Percentiles rank a stretch among this genome's conserved stretches.
Conservation (phyloP, 768 basidiomycete genomes). For the Neoboletus magnificus region DNA sequence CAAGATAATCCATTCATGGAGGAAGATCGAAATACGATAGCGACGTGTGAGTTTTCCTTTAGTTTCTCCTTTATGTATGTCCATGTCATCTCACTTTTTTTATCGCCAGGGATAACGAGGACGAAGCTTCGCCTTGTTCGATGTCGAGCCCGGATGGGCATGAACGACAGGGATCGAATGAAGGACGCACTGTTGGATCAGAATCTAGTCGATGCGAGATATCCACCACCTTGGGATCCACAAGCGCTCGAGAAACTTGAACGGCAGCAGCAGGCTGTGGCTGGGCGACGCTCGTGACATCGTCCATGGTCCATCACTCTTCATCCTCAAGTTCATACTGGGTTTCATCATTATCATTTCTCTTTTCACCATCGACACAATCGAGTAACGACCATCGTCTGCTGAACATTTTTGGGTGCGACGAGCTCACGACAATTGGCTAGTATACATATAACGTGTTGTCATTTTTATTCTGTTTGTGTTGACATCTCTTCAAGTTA, state of each 20-base stretch:
- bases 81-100: background rate
- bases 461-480: background rate
- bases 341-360: background rate
- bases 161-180: slow-evolving; percentile 69
- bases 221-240: slow-evolving; percentile 70
- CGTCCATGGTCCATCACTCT: background rate
- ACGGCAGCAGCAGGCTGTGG: slow-evolving; percentile 24
- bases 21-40: slow-evolving; percentile 76
- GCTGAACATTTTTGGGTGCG: background rate
- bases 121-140: slow-evolving; percentile 81
- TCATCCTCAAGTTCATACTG: background rate
- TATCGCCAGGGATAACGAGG: slow-evolving; percentile 67
- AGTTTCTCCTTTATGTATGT: background rate
- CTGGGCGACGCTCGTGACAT: slow-evolving; percentile 9
- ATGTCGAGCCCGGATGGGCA: slow-evolving; percentile 71
- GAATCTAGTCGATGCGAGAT: slow-evolving; percentile 70
- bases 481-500: background rate
- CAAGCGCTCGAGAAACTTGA: slow-evolving; percentile 35
- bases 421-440: background rate
- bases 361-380: background rate
- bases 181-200: slow-evolving; percentile 76
- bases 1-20: slow-evolving; percentile 81
- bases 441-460: background rate
- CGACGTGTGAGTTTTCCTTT: slow-evolving; percentile 53
- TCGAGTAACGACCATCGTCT: background rate